These are phyloP conservation scores for Apophysomyces variabilis DNA, from an alignment of 371 early-diverging fungal species.

Conservation along the genomic window DNA sequence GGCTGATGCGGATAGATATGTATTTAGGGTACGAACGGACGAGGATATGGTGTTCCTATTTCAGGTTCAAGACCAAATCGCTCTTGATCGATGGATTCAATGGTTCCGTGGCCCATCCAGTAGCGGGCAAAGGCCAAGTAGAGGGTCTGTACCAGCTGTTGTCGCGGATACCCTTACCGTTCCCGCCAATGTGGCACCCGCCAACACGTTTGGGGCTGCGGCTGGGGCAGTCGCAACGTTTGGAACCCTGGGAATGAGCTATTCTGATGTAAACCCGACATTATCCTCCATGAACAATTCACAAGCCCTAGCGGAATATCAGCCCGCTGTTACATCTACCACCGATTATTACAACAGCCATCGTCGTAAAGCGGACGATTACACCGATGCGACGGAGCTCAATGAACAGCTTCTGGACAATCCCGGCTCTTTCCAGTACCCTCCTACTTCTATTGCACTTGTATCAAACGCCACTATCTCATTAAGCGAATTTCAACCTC, in stretches of 20 bases:
- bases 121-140: neutral
- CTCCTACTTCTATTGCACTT: neutral
- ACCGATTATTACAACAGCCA: constrained; percentile 2
- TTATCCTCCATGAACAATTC: constrained; percentile 1
- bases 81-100: constrained; percentile 40
- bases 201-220: constrained; percentile 3
- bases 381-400: neutral
- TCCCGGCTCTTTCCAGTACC: neutral
- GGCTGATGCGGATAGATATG: constrained; percentile 23
- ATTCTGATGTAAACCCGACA: neutral
- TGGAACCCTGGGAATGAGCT: constrained; percentile 12
- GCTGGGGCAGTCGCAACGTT: constrained; percentile 12
- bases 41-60: constrained; percentile 31
- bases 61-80: constrained; percentile 42
- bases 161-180: neutral
- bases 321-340: neutral
- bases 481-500: neutral
- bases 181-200: neutral
- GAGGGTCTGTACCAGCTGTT: neutral
- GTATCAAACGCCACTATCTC: neutral
- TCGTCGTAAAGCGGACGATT: constrained; percentile 3
- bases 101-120: constrained; percentile 39
- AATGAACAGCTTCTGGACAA: neutral
- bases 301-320: neutral
- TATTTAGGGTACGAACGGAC: constrained; percentile 38